Evolutionary conservation across 306 rosid genomes (phyloP), one percentile per base, ranked within the genome.

Genomic region (Pachyrhizus erosus): DNA sequence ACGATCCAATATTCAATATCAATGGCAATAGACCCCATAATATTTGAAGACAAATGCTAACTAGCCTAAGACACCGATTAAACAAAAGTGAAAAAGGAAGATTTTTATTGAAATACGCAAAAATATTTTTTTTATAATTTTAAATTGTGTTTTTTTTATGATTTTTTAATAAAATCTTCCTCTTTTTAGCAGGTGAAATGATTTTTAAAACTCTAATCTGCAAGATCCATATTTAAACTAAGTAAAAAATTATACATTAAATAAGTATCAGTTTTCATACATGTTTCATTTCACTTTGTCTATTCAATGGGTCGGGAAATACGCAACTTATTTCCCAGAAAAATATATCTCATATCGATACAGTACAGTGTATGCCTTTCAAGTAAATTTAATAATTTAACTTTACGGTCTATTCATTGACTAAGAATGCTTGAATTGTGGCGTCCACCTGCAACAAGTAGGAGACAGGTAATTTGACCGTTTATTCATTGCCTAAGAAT

Each of bases 271-370:
- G 54, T 46, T 34, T 54, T 39, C 43, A 78, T 49, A 37, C 21
- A 54, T 54, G 82, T 55, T 65, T 69, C 20, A 85, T 51, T 34
- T 62, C 73, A 82, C n/a, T 40, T 49, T 40, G 70, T 43, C 80
- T 64, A 73, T 75, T 71, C 68, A 87, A 76, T 68, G 60, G 75
- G 18, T 55, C 5, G 78, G 78, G 77, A 60, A 79, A 65, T 73
- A 68, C 40, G 73, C 14, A 72, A 70, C 54, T 73, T 43, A 46
- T 57, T 70, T 83, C 79, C 84, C 80, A 75, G 57, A 61, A 79
- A 77, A 73, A 72, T 46, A 24, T 12, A 49, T 33, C 20, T 81
- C 26, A 69, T n/a, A 79, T 73, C 9, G 33, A 62, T 67, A 81
- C 67, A 70, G 65, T 49, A 46, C 68, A 57, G 3, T 55, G 74